Evolutionary conservation across 306 rosid species (phyloP).

Genomic region (Lithocarpus polystachyus): DNA sequence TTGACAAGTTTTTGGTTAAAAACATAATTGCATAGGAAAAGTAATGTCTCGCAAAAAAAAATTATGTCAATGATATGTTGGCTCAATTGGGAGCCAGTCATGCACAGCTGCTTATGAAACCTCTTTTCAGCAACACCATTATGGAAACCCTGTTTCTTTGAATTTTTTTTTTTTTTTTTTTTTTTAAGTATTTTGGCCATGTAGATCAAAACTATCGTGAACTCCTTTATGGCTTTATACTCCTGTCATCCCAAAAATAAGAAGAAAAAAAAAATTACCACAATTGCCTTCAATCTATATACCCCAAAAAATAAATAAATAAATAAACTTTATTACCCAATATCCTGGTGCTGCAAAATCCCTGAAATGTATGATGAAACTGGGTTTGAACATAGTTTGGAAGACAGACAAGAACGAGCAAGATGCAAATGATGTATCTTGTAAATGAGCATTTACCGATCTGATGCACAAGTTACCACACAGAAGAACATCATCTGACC

Average conservation of each 20-base stretch:
- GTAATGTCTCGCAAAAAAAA: neutral
- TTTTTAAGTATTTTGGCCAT: neutral
- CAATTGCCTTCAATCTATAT: neutral
- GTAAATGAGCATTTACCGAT: neutral
- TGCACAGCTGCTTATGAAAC: neutral
- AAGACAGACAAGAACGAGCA: neutral
- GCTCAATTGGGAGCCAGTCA: neutral
- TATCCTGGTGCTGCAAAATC: neutral
- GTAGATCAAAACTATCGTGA: neutral
- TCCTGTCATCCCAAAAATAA: neutral
- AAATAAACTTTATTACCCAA: neutral
- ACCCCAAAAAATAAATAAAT: neutral
- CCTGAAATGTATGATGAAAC: neutral
- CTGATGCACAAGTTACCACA: neutral
- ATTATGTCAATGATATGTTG: neutral
- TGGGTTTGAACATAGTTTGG: neutral
- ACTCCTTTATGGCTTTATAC: neutral
- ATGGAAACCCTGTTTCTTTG: too few species aligned
- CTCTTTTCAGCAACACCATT: neutral
- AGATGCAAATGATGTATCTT: neutral
- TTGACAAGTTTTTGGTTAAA: neutral
- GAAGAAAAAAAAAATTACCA: neutral
- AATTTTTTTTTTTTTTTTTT: too few species aligned
- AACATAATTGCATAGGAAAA: neutral
- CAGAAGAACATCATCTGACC: neutral